Evolutionary conservation across 139 green algal species (phyloP).

Genomic region (Raphidocelis subcapitata): DNA sequence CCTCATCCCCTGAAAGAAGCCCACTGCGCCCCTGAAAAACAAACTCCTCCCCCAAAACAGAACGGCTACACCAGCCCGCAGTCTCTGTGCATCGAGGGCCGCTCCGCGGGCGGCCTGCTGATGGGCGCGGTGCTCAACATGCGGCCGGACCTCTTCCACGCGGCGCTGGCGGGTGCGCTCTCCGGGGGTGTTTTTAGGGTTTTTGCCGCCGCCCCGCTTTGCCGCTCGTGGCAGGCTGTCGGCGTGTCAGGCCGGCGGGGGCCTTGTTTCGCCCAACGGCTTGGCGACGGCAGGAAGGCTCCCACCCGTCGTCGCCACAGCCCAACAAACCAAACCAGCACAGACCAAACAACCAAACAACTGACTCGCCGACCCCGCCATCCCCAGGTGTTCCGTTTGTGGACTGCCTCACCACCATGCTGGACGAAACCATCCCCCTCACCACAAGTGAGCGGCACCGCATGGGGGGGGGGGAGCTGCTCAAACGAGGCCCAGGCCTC

Average conservation of each 20-base stretch:
- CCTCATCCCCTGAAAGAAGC: too few relatives aligned
- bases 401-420: conserved; percentile 82
- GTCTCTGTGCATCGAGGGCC: conserved; percentile 59
- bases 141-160: conserved; percentile 75
- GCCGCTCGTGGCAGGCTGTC: too few relatives aligned
- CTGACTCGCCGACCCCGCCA: too few relatives aligned
- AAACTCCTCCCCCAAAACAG: not conserved
- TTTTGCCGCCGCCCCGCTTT: too few relatives aligned
- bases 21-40: too few relatives aligned
- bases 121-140: conserved; percentile 83
- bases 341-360: too few relatives aligned
- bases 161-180: conserved; percentile 61
- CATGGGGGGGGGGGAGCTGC: too few relatives aligned
- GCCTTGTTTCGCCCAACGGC: too few relatives aligned
- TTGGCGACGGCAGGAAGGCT: too few relatives aligned
- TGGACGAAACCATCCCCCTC: conserved; percentile 76
- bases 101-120: conserved; percentile 72
- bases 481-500: too few relatives aligned
- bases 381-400: conserved; percentile 92
- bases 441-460: conserved; percentile 44
- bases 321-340: too few relatives aligned
- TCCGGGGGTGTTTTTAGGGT: conserved; percentile 60
- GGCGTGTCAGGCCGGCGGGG: conserved; percentile 23
- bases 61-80: conserved; percentile 44
- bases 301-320: too few relatives aligned